Evolutionary conservation across 31 red algal genomes (phyloP).

Genomic region (Endocladia muricata): DNA sequence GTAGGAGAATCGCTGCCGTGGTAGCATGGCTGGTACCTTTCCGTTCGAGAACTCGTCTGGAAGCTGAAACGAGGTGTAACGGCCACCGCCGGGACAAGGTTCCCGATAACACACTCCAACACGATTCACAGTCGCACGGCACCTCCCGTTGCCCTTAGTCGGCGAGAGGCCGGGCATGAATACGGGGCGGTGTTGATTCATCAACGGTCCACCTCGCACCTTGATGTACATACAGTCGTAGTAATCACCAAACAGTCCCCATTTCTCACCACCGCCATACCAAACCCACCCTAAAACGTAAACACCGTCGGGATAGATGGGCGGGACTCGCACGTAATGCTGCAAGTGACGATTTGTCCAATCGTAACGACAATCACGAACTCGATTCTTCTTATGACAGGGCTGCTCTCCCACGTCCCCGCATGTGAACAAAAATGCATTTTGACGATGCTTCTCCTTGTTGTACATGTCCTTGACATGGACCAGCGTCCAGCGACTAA

Average conservation of each 20-base stretch:
- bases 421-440: conserved; percentile 65
- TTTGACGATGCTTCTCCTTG: conserved; percentile 24
- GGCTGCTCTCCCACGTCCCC: conserved; percentile 26
- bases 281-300: conserved; percentile 71
- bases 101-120: conserved; percentile 57
- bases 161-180: conserved; percentile 36
- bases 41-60: conserved; percentile 26
- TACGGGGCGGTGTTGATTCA: conserved; percentile 3
- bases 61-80: conserved; percentile 16
- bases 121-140: conserved; percentile 61
- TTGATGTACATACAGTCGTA: conserved; percentile 69
- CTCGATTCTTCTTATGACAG: conserved; percentile 22
- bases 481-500: conserved; percentile 58
- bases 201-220: conserved; percentile 26
- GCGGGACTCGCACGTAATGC: conserved; percentile 37
- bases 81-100: conserved; percentile 50
- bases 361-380: conserved; percentile 56
- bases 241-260: conserved; percentile 63
- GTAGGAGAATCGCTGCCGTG: conserved; percentile 4
- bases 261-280: conserved; percentile 59
- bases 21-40: neutral
- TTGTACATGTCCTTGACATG: conserved; percentile 37
- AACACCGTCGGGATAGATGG: conserved; percentile 48
- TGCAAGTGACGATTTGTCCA: conserved; percentile 23
- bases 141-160: conserved; percentile 7